Evolutionary conservation across 208 protist genomes (phyloP), one percentile per base, ranked within the genome.

Genomic region (Trypanosoma grayi): DNA sequence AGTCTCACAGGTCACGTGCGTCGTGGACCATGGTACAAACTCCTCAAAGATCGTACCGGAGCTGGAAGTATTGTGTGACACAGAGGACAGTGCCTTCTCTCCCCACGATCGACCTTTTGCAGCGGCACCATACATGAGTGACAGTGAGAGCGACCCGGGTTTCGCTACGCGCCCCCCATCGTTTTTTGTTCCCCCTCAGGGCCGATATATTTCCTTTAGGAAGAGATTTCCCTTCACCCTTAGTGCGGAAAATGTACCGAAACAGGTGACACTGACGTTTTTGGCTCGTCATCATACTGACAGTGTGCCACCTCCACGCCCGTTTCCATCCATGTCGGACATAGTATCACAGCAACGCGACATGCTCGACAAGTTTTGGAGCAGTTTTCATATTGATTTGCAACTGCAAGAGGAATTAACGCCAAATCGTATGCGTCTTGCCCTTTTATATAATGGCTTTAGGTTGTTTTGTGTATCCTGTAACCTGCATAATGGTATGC

Each of bases 391-490:
- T 60, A 79, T 90, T 33, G 77, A 90, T 56, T 40, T 95, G 13
- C 77, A 88, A 45, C 78, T 88, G 48, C 81, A 93, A 62, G 85
- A 90, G n/a, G 85, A 95, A 60, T 65, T 89, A 27, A 70, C 73
- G 27, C 75, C 76, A 14, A 81, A 83, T 66, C 81, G 89, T n/a
- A 81, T 82, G 48, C 57, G 68, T 9, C 77, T 95, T 20, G 60
- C 81, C 4, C 75, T 95, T 43, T 54, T 89, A 27, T 92, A 85
- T 72, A 93, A 90, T 66, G 77, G 80, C 1, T 93, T 92, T 55
- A 72, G 89, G 40, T 64, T 95, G 50, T 87, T 82, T 58, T 78
- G 58, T 48, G 75, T 95, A 24, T 85, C 76, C 18, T 61, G 73
- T 41, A 85, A 81, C 37, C 57, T 95, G n/a, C 68, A 81, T 36